Evolutionary conservation across 495 filamentous ascomycete genomes (phyloP), one percentile per base, ranked within the genome.

Genomic region (Aspergillus bridgeri): DNA sequence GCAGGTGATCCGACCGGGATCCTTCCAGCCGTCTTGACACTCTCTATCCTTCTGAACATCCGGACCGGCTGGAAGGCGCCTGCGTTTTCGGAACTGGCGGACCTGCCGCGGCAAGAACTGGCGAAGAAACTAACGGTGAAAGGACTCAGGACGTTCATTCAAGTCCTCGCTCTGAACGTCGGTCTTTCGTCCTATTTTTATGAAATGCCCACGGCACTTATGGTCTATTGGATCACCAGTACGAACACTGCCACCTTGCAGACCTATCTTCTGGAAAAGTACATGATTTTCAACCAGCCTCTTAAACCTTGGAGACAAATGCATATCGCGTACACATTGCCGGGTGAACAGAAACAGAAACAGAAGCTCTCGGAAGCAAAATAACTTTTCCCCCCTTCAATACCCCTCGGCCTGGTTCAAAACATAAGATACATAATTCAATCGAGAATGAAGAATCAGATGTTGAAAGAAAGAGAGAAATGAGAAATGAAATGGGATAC

Each of bases 221-320:
- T 90, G 59, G 64, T 92, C 15, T 92, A 91, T 61, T 92, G 89
- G 89, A 76, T 89, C 17, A 74, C 80, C 0, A 79, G 74, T 59
- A 69, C 74, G n/a, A 77, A 73, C 60, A 49, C 71, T 25, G 75
- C 75, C 20, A 76, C 73, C 19, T 24, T 75, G 21, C 77, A 79
- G 59, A 68, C 68, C 6, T 61, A 54, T 49, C 42, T 72, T 6
- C 59, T 77, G 54, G 68, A 72, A 6, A 74, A 72, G 25, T 65
- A 64, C 50, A 65, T 79, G 68, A 73, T 73, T 54, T 55, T 60
- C 11, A 61, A 52, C 7, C 63, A 60, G 25, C 56, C 60, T 0
- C 48, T 69, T 15, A 61, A 69, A 9, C 53, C 54, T 0, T 72
- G 64, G 60, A 60, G 42, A 18, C 48, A 53, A 19, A 55, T 62